phyloP scores from a whole-genome alignment of 352 stramenopile species.

The Achlya hypogyna region DNA sequence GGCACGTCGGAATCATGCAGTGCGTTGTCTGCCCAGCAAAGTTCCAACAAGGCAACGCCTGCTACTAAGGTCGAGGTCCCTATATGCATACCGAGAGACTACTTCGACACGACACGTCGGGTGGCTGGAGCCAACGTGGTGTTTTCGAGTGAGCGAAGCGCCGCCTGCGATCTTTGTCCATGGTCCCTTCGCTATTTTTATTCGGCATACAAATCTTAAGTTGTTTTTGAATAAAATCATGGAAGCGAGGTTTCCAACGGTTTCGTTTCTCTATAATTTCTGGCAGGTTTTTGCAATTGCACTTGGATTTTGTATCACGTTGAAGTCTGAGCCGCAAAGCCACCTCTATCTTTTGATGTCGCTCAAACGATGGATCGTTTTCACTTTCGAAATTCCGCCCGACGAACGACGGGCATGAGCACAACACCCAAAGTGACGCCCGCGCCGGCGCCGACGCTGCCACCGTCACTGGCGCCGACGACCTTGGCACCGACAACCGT shows the following conservation, averaged over 20 bases:
- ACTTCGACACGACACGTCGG: no score
- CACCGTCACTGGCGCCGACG: not conserved
- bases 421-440: not conserved
- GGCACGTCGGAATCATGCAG: no score
- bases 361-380: not conserved
- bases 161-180: no score
- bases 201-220: not conserved
- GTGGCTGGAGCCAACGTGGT: no score
- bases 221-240: not conserved
- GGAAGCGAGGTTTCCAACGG: not conserved
- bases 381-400: conserved; percentile 4
- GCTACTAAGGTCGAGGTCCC: no score
- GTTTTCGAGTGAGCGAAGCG: no score
- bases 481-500: no score
- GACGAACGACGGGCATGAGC: not conserved
- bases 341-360: conserved; percentile 4
- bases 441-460: not conserved
- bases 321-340: not conserved
- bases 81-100: no score
- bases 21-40: no score
- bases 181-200: not conserved
- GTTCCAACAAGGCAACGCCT: no score
- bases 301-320: conserved; percentile 3
- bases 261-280: not conserved
- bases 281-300: not conserved